Percentiles rank a stretch among this genome's conserved stretches.
These are phyloP conservation scores for Debaryomyces sp. DNA, from an alignment of 1,139 yeast genomes.

Conservation along the genomic window DNA sequence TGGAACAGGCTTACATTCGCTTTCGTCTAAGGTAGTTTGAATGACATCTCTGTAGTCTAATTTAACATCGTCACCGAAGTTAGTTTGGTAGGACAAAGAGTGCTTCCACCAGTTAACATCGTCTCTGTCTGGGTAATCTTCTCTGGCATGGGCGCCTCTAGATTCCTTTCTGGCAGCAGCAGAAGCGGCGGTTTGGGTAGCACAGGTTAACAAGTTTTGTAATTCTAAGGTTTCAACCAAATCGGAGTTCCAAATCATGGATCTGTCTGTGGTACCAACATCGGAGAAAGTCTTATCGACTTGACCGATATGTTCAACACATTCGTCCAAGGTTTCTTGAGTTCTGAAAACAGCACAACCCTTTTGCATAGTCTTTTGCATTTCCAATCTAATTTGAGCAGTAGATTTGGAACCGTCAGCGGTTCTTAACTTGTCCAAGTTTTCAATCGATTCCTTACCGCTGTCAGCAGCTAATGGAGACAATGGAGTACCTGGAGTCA, in stretches of 20 bases:
- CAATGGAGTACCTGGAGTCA: slow-evolving; percentile 88
- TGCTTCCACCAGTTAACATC: slow-evolving; percentile 98
- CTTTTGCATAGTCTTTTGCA: slow-evolving; percentile 96
- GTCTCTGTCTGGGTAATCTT: slow-evolving; percentile 94
- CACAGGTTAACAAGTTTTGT: slow-evolving; percentile 96
- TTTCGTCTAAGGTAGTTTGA: slow-evolving; percentile 80
- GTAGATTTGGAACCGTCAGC: slow-evolving; percentile 83
- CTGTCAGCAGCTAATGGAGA: slow-evolving; percentile 75
- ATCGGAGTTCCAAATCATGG: slow-evolving; percentile 98
- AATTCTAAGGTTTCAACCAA: slow-evolving; percentile 94
- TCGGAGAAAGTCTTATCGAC: slow-evolving; percentile 71
- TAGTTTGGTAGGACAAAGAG: slow-evolving; percentile 86
- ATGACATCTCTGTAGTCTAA: slow-evolving; percentile 89
- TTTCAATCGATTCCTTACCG: slow-evolving; percentile 88
- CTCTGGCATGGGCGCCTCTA: slow-evolving; percentile 99
- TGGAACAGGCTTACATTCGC: slow-evolving; percentile 93
- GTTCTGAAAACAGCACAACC: slow-evolving; percentile 97
- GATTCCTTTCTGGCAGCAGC: slow-evolving; percentile 97
- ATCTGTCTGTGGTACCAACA: slow-evolving; percentile 88
- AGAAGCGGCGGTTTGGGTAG: slow-evolving; percentile 90
- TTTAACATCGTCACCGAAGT: slow-evolving; percentile 68
- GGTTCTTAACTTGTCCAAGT: slow-evolving; percentile 84
- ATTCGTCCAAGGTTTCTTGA: slow-evolving; percentile 88
- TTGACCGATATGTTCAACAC: slow-evolving; percentile 76
- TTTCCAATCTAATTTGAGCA: slow-evolving; percentile 83